A percentile compares a stretch with the other conserved stretches of the same genome.
phyloP scores from a whole-genome alignment of 768 basidiomycete species.

The Tubosaeta sp. region DNA sequence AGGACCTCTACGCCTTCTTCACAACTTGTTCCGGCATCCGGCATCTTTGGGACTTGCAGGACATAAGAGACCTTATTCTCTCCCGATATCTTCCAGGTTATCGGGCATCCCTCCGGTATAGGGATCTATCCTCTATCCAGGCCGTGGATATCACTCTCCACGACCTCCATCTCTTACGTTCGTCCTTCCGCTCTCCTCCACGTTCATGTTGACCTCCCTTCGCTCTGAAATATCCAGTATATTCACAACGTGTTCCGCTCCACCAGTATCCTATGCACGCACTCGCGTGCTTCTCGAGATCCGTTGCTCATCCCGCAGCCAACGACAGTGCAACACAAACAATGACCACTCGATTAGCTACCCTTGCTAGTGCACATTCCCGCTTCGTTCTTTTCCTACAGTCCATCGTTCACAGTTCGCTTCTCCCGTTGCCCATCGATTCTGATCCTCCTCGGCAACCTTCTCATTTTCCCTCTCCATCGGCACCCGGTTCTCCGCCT shows the following conservation, averaged over 20 bases:
- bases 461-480: conserved; percentile 13
- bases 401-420: conserved; percentile 63
- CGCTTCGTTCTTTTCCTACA: conserved; percentile 73
- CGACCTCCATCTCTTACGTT: conserved; percentile 64
- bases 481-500: conserved; percentile 21
- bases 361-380: conserved; percentile 61
- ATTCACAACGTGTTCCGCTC: conserved; percentile 60
- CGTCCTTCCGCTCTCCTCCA: conserved; percentile 30
- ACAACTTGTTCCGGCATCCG: conserved; percentile 35
- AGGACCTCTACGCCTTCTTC: conserved; percentile 38
- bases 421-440: conserved; percentile 43
- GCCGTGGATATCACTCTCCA: conserved; percentile 50
- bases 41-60: conserved; percentile 27
- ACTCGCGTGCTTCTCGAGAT: conserved; percentile 45
- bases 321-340: conserved; percentile 24
- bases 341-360: conserved; percentile 36
- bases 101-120: conserved; percentile 36
- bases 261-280: conserved; percentile 72
- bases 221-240: conserved; percentile 38
- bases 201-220: conserved; percentile 3
- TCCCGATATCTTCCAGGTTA: conserved; percentile 58
- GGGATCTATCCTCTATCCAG: conserved; percentile 39
- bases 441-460: conserved; percentile 35
- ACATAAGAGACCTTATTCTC: conserved; percentile 38
- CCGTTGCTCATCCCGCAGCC: conserved; percentile 25